Conservation (phyloP, 1,139 yeast species). For the Eremothecium cymbalariae region DNA sequence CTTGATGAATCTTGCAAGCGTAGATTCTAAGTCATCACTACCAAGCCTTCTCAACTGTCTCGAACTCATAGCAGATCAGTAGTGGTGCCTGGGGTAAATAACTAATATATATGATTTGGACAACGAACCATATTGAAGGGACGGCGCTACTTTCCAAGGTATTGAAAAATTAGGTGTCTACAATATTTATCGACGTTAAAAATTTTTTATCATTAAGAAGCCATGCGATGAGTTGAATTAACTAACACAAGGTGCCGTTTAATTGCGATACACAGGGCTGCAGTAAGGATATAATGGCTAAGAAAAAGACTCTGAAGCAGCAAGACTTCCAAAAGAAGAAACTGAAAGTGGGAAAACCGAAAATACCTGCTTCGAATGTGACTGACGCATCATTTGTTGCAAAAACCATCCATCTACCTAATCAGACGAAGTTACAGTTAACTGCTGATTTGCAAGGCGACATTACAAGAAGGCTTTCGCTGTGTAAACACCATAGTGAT, state of each 20-base stretch:
- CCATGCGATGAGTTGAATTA: slow-evolving; percentile 3
- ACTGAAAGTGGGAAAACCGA: slow-evolving; percentile 80
- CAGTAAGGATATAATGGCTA: slow-evolving; percentile 22
- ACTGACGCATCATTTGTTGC: slow-evolving; percentile 84
- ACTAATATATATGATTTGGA: too few relatives aligned
- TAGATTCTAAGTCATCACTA: slow-evolving; percentile 33
- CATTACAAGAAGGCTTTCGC: slow-evolving; percentile 49
- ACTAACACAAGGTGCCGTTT: too few relatives aligned
- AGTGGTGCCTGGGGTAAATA: not conserved
- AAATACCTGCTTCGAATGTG: slow-evolving; percentile 58
- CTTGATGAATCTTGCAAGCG: slow-evolving; percentile 15
- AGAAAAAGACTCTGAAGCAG: slow-evolving; percentile 31
- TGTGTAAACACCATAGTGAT: slow-evolving; percentile 71
- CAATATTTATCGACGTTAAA: slow-evolving; percentile 2
- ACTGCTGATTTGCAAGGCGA: slow-evolving; percentile 32
- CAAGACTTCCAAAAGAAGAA: slow-evolving; percentile 52
- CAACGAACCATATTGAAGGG: too few relatives aligned
- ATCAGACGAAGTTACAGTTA: slow-evolving; percentile 38
- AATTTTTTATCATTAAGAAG: slow-evolving; percentile 6
- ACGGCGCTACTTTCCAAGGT: too few relatives aligned
- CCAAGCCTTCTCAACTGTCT: slow-evolving; percentile 52
- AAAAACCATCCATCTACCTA: slow-evolving; percentile 58
- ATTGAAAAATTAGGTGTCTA: too few relatives aligned
- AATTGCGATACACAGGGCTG: not conserved
- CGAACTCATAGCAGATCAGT: slow-evolving; percentile 47